These are phyloP conservation scores for Astragalus glycyphyllos DNA, from an alignment of 306 rosid genomes.

Conservation along the genomic window DNA sequence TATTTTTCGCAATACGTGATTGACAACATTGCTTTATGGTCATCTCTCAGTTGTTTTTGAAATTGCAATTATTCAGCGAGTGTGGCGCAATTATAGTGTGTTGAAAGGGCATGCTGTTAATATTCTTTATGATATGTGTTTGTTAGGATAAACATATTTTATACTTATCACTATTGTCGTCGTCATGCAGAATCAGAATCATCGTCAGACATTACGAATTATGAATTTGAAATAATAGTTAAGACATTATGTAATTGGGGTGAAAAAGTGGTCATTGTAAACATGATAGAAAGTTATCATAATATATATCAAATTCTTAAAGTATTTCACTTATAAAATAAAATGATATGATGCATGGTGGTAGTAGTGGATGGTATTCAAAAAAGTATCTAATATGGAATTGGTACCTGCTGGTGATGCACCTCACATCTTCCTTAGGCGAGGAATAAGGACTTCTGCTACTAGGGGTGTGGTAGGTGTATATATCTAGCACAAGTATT, in stretches of 20 bases:
- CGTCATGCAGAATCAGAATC: not conserved
- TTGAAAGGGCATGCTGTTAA: not conserved
- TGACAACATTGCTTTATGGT: not conserved
- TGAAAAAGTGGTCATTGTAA: conserved; percentile 1
- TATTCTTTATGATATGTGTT: not conserved
- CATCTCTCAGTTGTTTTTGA: conserved; percentile 1
- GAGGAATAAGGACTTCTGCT: conserved; percentile 8
- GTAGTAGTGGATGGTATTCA: not conserved
- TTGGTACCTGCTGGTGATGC: not conserved
- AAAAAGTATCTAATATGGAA: conserved; percentile 19
- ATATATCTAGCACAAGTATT: conserved; percentile 1
- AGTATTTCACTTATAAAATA: conserved; percentile 8
- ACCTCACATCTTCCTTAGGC: not conserved
- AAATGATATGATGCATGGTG: conserved; percentile 11
- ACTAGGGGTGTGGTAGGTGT: not conserved
- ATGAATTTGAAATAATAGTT: not conserved
- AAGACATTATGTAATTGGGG: not conserved
- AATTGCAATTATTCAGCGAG: not conserved
- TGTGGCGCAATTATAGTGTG: not conserved
- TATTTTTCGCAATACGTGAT: too few species aligned
- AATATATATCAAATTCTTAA: not conserved
- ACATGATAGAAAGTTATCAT: conserved; percentile 2
- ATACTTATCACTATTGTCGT: not conserved
- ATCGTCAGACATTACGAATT: not conserved
- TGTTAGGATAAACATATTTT: not conserved